A percentile compares a stretch with the other conserved stretches of the same genome.
Evolutionary conservation across 192 early-diverging fungal genomes (phyloP).

Genomic region (Jimgerdemannia lactiflua): DNA sequence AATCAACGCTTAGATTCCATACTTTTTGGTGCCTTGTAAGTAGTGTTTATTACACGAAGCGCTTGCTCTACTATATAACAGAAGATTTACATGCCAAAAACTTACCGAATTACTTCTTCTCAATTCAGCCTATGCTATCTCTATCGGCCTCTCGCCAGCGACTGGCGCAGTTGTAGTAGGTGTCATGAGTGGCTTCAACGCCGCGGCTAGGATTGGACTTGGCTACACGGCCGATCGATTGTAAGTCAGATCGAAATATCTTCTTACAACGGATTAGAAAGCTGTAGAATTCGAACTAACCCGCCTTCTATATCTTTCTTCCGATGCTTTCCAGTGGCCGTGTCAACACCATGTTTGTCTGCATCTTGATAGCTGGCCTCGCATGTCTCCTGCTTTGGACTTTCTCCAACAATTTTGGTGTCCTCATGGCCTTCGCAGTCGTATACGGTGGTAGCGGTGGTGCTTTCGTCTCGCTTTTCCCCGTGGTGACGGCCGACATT

Average conservation of each 20-base stretch:
- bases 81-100: not conserved
- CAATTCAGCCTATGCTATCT: slow-evolving; percentile 35
- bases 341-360: slow-evolving; percentile 47
- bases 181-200: slow-evolving; percentile 63
- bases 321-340: slow-evolving; percentile 30
- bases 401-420: slow-evolving; percentile 30
- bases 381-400: slow-evolving; percentile 44
- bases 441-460: slow-evolving; percentile 20
- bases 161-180: slow-evolving; percentile 57
- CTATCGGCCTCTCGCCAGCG: slow-evolving; percentile 30
- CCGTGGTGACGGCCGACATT: slow-evolving; percentile 45
- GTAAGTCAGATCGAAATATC: not conserved
- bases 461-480: slow-evolving; percentile 44
- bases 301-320: not conserved
- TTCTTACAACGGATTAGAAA: not conserved
- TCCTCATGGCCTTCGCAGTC: slow-evolving; percentile 26
- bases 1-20: slow-evolving; percentile 14
- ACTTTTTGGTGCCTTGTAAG: slow-evolving; percentile 37
- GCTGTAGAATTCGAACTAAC: not conserved
- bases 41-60: not conserved
- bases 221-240: slow-evolving; percentile 53
- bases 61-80: not conserved
- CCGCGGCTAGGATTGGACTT: slow-evolving; percentile 56
- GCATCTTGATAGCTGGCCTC: slow-evolving; percentile 41
- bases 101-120: not conserved